phyloP scores from a whole-genome alignment of 495 filamentous ascomycete species.

The Aspergillus cristatus region DNA sequence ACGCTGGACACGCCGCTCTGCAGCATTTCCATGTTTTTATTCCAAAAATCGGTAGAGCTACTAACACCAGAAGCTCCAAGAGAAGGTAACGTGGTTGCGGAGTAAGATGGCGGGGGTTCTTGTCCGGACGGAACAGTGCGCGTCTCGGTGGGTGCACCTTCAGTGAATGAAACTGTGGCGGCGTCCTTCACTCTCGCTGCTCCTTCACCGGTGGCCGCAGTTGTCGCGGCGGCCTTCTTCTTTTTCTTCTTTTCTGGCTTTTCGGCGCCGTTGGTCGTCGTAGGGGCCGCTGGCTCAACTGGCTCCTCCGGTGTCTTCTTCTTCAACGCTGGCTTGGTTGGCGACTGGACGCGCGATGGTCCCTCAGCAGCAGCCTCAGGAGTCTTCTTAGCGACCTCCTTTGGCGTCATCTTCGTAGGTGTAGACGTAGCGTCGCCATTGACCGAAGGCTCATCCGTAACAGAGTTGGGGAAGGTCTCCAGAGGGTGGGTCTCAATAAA shows the following conservation, averaged over 20 bases:
- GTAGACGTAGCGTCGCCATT: conserved; percentile 38
- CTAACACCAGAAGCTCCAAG: conserved; percentile 6
- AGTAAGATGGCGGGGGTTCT: conserved; percentile 1
- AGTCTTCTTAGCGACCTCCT: conserved; percentile 32
- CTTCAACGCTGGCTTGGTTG: conserved; percentile 32
- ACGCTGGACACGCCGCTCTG: conserved; percentile 46
- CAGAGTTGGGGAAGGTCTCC: conserved; percentile 31
- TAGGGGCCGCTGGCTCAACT: conserved; percentile 16
- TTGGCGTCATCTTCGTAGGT: conserved; percentile 23
- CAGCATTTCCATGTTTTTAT: conserved; percentile 46
- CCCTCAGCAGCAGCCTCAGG: conserved; percentile 18
- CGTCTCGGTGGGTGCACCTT: conserved; percentile 13
- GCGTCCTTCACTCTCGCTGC: conserved; percentile 24
- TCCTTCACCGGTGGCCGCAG: conserved; percentile 17
- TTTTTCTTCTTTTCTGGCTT: conserved; percentile 51
- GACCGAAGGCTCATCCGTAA: conserved; percentile 39
- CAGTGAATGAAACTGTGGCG: conserved; percentile 5
- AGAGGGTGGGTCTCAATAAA: conserved; percentile 45
- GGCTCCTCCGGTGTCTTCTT: conserved; percentile 37
- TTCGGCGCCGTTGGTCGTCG: conserved; percentile 26
- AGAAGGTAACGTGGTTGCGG: conserved; percentile 2
- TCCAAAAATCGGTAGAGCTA: conserved; percentile 30
- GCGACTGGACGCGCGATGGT: conserved; percentile 31
- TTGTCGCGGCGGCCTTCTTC: conserved; percentile 40
- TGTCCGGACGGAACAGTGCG: conserved; percentile 8